These are phyloP conservation scores for Santalum album DNA, from an alignment of 164 flowering plant genomes.

Conservation along the genomic window DNA sequence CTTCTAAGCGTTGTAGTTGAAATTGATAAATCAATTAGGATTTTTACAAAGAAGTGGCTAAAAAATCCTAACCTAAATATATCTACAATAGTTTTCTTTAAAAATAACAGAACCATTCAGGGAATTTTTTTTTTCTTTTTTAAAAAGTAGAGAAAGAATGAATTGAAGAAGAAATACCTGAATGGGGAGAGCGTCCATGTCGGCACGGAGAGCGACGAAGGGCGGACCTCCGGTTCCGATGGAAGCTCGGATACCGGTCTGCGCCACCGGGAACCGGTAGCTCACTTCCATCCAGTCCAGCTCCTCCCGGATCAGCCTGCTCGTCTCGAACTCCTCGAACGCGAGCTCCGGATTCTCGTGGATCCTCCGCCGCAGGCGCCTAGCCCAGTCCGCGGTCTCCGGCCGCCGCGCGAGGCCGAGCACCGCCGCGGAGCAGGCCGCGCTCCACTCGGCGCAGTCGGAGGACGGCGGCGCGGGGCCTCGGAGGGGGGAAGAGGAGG, in stretches of 20 bases:
- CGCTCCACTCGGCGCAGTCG: neutral
- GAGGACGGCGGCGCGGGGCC: slow-evolving; percentile 6
- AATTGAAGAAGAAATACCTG: slow-evolving; percentile 35
- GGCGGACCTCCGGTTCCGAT: slow-evolving; percentile 74
- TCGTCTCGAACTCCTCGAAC: slow-evolving; percentile 60
- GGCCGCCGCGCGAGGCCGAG: slow-evolving; percentile 29
- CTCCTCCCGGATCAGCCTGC: slow-evolving; percentile 46
- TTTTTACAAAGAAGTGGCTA: too few species aligned
- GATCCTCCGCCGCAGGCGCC: slow-evolving; percentile 44
- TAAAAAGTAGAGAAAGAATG: neutral
- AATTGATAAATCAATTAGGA: too few species aligned
- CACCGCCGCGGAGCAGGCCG: slow-evolving; percentile 25
- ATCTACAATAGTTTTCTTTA: too few species aligned
- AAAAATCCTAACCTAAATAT: too few species aligned
- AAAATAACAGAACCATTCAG: too few species aligned
- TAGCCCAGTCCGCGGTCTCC: slow-evolving; percentile 47
- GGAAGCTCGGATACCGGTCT: slow-evolving; percentile 58
- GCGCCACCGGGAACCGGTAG: slow-evolving; percentile 47
- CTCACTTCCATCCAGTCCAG: slow-evolving; percentile 44
- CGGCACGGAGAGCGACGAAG: slow-evolving; percentile 77
- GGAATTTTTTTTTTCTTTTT: too few species aligned
- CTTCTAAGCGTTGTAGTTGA: too few species aligned
- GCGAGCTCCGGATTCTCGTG: slow-evolving; percentile 80
- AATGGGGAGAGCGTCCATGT: slow-evolving; percentile 93
- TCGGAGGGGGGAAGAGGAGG: neutral